Evolutionary conservation across 495 filamentous ascomycete genomes (phyloP).

Genomic region (Daldinia childiae): DNA sequence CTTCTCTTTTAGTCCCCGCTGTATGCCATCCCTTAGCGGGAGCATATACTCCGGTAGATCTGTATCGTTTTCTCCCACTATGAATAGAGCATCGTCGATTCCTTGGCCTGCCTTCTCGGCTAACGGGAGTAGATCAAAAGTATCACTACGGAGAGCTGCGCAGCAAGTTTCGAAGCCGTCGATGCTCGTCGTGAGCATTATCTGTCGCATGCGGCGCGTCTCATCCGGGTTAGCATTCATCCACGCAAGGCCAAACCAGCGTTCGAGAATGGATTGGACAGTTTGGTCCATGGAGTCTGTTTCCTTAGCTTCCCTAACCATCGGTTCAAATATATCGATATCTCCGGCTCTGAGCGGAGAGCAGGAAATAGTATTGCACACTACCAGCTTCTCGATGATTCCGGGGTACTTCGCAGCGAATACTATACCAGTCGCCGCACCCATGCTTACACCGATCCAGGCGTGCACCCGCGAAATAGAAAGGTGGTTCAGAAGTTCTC

Average conservation of each 20-base stretch:
- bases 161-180: conserved; percentile 50
- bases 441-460: background rate
- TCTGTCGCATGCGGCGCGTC: conserved; percentile 34
- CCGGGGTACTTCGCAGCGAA: background rate
- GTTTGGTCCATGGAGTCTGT: background rate
- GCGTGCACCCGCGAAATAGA: background rate
- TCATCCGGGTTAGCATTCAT: conserved; percentile 44
- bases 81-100: background rate
- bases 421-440: background rate
- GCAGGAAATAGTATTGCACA: background rate
- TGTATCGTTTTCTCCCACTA: background rate
- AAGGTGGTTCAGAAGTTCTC: background rate
- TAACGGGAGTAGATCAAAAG: conserved; percentile 42
- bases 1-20: background rate
- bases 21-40: background rate
- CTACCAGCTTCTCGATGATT: background rate
- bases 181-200: conserved; percentile 46
- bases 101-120: background rate
- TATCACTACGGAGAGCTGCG: conserved; percentile 40
- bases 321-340: background rate
- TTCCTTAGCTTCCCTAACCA: background rate
- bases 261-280: conserved; percentile 22
- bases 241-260: conserved; percentile 49
- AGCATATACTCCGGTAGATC: background rate
- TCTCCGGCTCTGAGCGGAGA: background rate